phyloP scores from a whole-genome alignment of 1,284 basidiomycete species.

The Irpex sp. region DNA sequence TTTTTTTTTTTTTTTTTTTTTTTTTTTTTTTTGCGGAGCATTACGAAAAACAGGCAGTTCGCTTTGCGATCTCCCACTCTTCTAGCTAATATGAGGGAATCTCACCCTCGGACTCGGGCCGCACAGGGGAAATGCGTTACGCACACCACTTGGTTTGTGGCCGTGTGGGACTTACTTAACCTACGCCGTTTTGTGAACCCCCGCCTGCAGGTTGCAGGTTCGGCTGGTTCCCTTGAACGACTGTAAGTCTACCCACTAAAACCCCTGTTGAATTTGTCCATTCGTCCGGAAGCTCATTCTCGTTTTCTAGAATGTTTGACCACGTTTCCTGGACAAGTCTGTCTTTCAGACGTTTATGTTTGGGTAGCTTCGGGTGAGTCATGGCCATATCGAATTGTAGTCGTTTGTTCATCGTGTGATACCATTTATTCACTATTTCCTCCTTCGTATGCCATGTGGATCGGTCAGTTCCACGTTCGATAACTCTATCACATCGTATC shows the following conservation, averaged over 20 bases:
- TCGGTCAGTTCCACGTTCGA: neutral
- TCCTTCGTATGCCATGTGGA: neutral
- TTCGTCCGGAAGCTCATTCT: neutral
- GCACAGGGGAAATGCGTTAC: neutral
- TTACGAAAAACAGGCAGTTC: neutral
- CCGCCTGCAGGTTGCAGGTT: neutral
- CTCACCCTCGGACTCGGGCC: neutral
- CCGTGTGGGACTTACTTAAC: neutral
- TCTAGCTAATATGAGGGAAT: neutral
- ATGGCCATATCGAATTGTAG: neutral
- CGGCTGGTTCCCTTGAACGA: neutral
- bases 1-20: conserved; percentile 1
- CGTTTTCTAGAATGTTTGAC: neutral
- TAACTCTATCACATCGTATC: neutral
- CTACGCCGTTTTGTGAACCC: neutral
- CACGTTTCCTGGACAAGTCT: conserved; percentile 3
- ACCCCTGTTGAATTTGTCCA: conserved; percentile 1
- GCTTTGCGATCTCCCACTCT: neutral
- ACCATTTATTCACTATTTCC: neutral
- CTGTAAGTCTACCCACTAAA: conserved; percentile 4
- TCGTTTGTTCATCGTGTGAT: conserved; percentile 3
- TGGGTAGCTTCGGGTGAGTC: neutral
- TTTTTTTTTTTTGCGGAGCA: neutral
- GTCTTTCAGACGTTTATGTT: neutral
- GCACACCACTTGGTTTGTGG: neutral